Base-by-base conservation (phyloP, 2,329 filamentous ascomycete species). In the Neurospora sp. region DNA sequence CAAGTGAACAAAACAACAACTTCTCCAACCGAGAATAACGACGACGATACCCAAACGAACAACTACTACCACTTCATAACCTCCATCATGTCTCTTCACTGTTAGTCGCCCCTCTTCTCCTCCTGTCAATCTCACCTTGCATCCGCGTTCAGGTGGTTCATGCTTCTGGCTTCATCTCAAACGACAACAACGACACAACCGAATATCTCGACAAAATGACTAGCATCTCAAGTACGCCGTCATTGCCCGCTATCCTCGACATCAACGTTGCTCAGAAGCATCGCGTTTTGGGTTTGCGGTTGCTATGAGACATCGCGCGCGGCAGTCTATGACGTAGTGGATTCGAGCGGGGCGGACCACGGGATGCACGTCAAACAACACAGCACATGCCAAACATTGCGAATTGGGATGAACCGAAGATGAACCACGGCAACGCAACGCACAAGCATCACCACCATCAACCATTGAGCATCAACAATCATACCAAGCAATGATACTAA, bases 1-100 rank as follows among this genome's bases (percentile, higher is more conserved):
- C 43, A 23, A 52, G 2, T 66, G 46, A 67, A 70, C 39, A 67
- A 67, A 70, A 66, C 66, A 67, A n/a, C 66, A 13, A 39, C 40
- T 68, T 68, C 67, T 68, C 39, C 42, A 62, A 15, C 38, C 38
- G 46, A 23, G 23, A 33, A 72, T 33, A 62, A 17, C 52, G 23
- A 17, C 52, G 23, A 58, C 23, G 23, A 58, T 58, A 33, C 23
- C 52, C 52, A 58, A 58, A 58, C 23, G 5, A 58, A 28, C 52
- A 33, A 33, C 52, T 33, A 33, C 52, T 33, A 58, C 11, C 43
- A 52, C 19, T 46, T 46, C 11, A 4, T 52, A 23, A 52, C 19
- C 43, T 52, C 74, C 79, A 84, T 70, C 77, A 88, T 88, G 86
- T 87, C 86, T 85, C 84, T 88, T 74, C 85, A 87, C 80, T 88